Conservation (phyloP, 805 yeast species). For the Schizosaccharomyces osmophilus region DNA sequence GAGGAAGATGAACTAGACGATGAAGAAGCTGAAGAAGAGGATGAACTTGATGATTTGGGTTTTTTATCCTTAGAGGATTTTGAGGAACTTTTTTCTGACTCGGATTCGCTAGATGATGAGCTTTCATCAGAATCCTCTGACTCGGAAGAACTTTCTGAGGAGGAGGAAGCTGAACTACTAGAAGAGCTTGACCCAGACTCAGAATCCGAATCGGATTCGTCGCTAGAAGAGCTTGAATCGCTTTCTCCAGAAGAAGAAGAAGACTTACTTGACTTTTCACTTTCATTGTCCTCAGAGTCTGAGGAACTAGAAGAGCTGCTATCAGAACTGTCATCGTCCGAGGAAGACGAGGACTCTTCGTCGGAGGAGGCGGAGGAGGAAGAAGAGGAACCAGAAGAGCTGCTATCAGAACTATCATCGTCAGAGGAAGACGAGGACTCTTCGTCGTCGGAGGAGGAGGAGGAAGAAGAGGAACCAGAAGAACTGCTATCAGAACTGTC, state of each 20-base stretch:
- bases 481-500: neutral
- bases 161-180: neutral
- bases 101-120: conserved; percentile 4
- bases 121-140: conserved; percentile 2
- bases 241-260: neutral
- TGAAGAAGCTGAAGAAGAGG: neutral
- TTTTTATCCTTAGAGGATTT: no score
- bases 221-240: neutral
- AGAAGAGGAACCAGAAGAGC: neutral
- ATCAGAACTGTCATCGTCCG: neutral
- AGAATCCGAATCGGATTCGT: conserved; percentile 4
- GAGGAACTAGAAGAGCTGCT: neutral
- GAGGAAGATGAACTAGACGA: neutral
- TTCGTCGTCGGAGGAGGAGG: neutral
- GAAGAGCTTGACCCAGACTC: neutral
- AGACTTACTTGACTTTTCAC: no score
- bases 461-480: neutral
- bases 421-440: neutral
- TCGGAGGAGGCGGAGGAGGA: neutral
- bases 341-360: neutral
- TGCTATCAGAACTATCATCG: neutral
- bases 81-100: conserved; percentile 1
- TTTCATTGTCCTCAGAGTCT: neutral
- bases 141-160: neutral
- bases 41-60: neutral